Evolutionary conservation across 495 filamentous ascomycete genomes (phyloP).

Genomic region (Penicillium parvum): DNA sequence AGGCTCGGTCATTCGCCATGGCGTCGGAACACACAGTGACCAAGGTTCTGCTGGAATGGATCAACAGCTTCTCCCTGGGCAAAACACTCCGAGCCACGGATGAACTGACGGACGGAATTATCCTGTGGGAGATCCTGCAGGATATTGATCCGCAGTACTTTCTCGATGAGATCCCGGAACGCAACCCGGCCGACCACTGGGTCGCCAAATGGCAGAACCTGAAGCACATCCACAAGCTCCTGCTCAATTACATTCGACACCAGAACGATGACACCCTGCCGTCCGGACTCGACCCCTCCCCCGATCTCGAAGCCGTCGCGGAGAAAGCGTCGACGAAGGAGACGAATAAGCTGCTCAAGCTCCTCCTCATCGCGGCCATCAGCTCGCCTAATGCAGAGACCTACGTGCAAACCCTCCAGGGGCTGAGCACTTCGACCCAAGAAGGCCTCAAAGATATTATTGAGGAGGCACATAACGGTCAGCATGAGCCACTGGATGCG

Average conservation of each 20-base stretch:
- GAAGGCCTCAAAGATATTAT: conserved; percentile 48
- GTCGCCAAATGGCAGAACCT: conserved; percentile 55
- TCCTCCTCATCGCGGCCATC: conserved; percentile 60
- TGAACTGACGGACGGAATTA: conserved; percentile 70
- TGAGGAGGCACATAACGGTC: conserved; percentile 43
- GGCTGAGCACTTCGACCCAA: conserved; percentile 42
- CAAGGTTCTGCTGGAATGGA: conserved; percentile 55
- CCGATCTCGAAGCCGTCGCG: conserved; percentile 59
- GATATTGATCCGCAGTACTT: conserved; percentile 68
- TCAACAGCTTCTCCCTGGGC: conserved; percentile 50
- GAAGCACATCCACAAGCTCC: conserved; percentile 63
- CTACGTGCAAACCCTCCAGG: conserved; percentile 52
- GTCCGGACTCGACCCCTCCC: conserved; percentile 44
- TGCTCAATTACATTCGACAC: conserved; percentile 62
- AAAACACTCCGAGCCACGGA: conserved; percentile 46
- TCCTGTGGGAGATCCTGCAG: conserved; percentile 65
- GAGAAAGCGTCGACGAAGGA: conserved; percentile 39
- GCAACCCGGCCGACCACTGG: conserved; percentile 47
- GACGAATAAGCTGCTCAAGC: conserved; percentile 55
- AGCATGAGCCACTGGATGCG: conserved; percentile 32
- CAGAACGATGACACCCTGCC: conserved; percentile 47
- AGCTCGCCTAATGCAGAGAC: conserved; percentile 49
- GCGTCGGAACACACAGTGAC: conserved; percentile 42
- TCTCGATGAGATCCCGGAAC: conserved; percentile 55
- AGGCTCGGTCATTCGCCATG: conserved; percentile 27